Evolutionary conservation across 2,329 filamentous ascomycete species (phyloP).

Genomic region (Ramularia endophylla): DNA sequence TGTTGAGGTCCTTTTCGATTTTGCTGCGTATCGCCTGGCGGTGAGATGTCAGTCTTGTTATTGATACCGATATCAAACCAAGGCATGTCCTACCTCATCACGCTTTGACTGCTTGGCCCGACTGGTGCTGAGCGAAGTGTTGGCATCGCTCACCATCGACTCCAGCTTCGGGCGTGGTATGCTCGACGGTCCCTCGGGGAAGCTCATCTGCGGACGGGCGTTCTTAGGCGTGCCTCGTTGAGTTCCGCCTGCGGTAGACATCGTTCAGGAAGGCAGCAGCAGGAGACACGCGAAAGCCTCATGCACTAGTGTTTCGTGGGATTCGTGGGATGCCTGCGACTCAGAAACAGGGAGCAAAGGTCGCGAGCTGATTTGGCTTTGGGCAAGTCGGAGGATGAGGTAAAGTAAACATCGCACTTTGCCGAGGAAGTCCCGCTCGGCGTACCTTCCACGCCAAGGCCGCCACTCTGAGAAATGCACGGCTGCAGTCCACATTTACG

Average conservation of each 20-base stretch:
- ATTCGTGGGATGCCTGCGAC: too few species aligned
- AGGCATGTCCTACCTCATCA: conserved; percentile 71
- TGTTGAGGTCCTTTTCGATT: conserved; percentile 95
- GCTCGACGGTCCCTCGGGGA: conserved; percentile 57
- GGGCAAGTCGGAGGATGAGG: too few species aligned
- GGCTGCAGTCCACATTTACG: neutral
- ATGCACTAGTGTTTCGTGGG: too few species aligned
- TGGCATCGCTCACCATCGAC: conserved; percentile 46
- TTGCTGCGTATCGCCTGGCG: conserved; percentile 98
- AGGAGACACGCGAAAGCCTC: too few species aligned
- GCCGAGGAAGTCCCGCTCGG: too few species aligned
- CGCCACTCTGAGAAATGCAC: too few species aligned
- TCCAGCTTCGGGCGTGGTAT: conserved; percentile 69
- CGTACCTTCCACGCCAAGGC: too few species aligned
- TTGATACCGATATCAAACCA: too few species aligned
- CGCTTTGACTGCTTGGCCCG: conserved; percentile 94
- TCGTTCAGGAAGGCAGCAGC: conserved; percentile 31
- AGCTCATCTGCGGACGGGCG: conserved; percentile 36
- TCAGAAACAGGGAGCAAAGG: too few species aligned
- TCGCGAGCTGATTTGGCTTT: too few species aligned
- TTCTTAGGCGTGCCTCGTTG: conserved; percentile 64
- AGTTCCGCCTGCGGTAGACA: conserved; percentile 56
- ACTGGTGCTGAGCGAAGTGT: conserved; percentile 79
- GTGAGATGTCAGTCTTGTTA: too few species aligned
- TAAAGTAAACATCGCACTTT: conserved; percentile 1